phyloP scores from a whole-genome alignment of 2,329 filamentous ascomycete genomes.

The Huntiella decipiens region DNA sequence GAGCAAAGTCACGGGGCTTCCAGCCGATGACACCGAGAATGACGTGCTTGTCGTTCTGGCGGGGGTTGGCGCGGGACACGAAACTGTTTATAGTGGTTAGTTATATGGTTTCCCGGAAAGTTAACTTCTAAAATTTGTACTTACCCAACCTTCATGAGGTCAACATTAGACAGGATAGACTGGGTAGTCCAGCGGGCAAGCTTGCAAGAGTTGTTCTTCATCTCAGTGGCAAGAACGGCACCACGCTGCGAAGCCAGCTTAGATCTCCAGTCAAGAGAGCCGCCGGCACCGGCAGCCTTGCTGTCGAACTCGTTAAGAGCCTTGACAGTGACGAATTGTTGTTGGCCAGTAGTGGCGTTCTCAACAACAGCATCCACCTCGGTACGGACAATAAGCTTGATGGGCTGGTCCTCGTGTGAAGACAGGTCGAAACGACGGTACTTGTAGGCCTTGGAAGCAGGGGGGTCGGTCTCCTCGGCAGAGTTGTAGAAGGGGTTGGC shows the following conservation, averaged over 20 bases:
- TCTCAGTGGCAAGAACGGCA: slow-evolving; percentile 94
- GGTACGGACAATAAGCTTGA: slow-evolving; percentile 82
- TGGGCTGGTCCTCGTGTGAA: slow-evolving; percentile 81
- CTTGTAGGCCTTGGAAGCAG: slow-evolving; percentile 94
- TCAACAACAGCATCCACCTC: slow-evolving; percentile 92
- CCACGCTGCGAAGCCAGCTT: slow-evolving; percentile 90
- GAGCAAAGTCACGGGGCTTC: slow-evolving; percentile 92
- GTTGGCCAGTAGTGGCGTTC: slow-evolving; percentile 79
- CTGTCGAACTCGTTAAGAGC: slow-evolving; percentile 98
- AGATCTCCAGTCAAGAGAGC: slow-evolving; percentile 88
- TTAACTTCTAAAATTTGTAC: slow-evolving; percentile 17
- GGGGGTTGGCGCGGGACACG: slow-evolving; percentile 83
- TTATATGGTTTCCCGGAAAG: not conserved
- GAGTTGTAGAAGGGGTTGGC: slow-evolving; percentile 97
- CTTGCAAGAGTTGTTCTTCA: slow-evolving; percentile 99
- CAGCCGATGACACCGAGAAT: slow-evolving; percentile 90
- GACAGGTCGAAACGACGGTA: slow-evolving; percentile 95
- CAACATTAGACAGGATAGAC: slow-evolving; percentile 90
- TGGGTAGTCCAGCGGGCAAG: slow-evolving; percentile 94
- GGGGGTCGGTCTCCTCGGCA: slow-evolving; percentile 76
- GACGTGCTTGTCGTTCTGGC: slow-evolving; percentile 82
- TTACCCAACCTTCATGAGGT: slow-evolving; percentile 94
- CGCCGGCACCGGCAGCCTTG: slow-evolving; percentile 89
- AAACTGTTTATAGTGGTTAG: slow-evolving; percentile 38
- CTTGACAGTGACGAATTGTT: slow-evolving; percentile 82